A percentile compares a stretch with the other conserved stretches of the same genome.
Evolutionary conservation across 768 basidiomycete species (phyloP).

Genomic region (Plicaturopsis crispa): DNA sequence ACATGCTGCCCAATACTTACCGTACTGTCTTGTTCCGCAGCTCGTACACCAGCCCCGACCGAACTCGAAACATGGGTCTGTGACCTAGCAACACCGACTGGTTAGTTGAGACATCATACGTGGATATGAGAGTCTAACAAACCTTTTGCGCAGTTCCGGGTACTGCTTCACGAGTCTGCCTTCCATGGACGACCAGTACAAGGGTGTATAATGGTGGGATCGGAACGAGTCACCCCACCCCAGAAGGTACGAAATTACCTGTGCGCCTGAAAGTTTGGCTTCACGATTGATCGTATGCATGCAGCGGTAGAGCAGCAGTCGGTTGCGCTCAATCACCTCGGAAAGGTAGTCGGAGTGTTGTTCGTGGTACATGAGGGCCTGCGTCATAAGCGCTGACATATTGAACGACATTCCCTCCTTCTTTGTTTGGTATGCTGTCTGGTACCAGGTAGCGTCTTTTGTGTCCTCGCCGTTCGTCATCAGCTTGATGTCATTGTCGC

Average conservation of each 20-base stretch:
- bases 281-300: constrained; percentile 24
- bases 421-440: constrained; percentile 26
- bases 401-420: constrained; percentile 25
- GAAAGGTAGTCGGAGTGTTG: constrained; percentile 10
- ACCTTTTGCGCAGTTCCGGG: constrained; percentile 12
- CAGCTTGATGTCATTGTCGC: constrained; percentile 36
- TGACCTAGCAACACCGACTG: neutral
- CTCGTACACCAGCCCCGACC: neutral
- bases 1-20: neutral
- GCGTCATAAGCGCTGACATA: constrained; percentile 25
- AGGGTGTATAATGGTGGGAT: constrained; percentile 26
- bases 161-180: constrained; percentile 11
- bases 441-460: constrained; percentile 23
- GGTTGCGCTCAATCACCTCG: constrained; percentile 16
- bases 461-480: constrained; percentile 27
- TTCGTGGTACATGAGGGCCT: constrained; percentile 22
- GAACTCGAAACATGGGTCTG: neutral
- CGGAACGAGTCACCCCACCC: constrained; percentile 30
- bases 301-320: constrained; percentile 21
- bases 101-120: too few species aligned
- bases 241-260: constrained; percentile 35
- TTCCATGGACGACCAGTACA: constrained; percentile 26
- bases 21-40: neutral
- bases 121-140: too few species aligned
- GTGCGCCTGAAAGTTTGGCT: constrained; percentile 29